Base-by-base conservation (phyloP, 768 basidiomycete species). In the Suillus subalutaceus region DNA sequence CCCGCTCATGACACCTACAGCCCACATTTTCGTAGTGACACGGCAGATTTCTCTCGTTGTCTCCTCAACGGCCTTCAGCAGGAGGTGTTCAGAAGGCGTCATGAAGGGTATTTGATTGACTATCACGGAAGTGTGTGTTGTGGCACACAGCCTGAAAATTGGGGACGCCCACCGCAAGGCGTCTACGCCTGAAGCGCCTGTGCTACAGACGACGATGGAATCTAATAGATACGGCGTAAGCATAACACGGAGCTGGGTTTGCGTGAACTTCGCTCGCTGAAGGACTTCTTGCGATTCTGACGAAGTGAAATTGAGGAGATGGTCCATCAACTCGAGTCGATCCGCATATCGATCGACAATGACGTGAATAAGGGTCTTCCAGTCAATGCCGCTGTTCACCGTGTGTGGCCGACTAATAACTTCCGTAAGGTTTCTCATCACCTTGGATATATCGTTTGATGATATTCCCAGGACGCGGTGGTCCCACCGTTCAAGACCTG, bases 271-370 rank as follows among this genome's bases (percentile, higher is more conserved):
- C n/a, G 67, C 63, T 30, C 58, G 52, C 62, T 65, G 65, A 10
- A 68, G 3, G 43, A 71, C 35, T n/a, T 20, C 60, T 26, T 67
- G 58, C 16, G 69, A 30, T 18, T 75, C 66, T 13, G 73, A 58
- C 2, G 46, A 26, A 6, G 46, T 59, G 40, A 66, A 58, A 52
- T 77, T 75, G 4, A 85, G 73, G 32, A 82, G 71, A 66, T 81
- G 72, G 16, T 72, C 77, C 9, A 82, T 67, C 26, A 79, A 66
- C 62, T 84, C 80, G 13, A 86, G 73, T n/a, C 84, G 72, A n/a
- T 76, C 79, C 6, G 75, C 76, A 57, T 81, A 83, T 9, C 83
- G 80, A 52, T 84, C 77, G 5, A 77, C 72, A 30, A 84, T 70
- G 40, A 80, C 76, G 12, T 76, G 74, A 15, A 79, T 68, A 40